Conservation (phyloP, 305 asterid genomes). For the Ilex paraguariensis region DNA sequence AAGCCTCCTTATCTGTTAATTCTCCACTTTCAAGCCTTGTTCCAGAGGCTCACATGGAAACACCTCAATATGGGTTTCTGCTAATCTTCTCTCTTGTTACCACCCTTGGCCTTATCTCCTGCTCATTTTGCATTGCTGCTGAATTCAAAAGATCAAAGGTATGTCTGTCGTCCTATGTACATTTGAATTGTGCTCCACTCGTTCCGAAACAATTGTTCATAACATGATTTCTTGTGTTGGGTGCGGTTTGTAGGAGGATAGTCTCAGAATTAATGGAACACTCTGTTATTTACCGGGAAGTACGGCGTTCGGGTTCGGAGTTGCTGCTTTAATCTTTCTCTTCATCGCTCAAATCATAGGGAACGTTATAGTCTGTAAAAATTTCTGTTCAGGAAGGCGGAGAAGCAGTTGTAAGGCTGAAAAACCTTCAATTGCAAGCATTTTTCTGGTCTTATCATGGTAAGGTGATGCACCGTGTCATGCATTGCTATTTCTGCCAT, state of each 20-base stretch:
- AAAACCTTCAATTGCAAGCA: conserved; percentile 31
- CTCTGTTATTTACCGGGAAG: conserved; percentile 56
- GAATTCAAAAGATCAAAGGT: conserved; percentile 78
- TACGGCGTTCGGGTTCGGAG: conserved; percentile 49
- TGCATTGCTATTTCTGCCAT: neutral
- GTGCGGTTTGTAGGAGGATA: conserved; percentile 33
- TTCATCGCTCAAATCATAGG: conserved; percentile 44
- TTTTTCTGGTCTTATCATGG: conserved; percentile 58
- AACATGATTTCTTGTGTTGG: neutral
- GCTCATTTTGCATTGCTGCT: conserved; percentile 57
- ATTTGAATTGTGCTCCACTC: no score
- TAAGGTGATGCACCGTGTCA: conserved; percentile 15
- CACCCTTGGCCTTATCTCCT: conserved; percentile 40
- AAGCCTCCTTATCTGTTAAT: conserved; percentile 18
- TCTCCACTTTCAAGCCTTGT: neutral
- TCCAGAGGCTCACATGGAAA: conserved; percentile 14
- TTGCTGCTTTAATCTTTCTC: conserved; percentile 42
- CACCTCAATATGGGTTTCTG: conserved; percentile 19
- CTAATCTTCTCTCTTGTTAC: conserved; percentile 21
- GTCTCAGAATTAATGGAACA: conserved; percentile 57
- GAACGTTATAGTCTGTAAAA: conserved; percentile 36
- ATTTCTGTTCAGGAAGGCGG: conserved; percentile 21
- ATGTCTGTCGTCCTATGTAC: neutral
- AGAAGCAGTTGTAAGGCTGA: conserved; percentile 17
- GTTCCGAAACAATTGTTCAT: no score